A percentile compares a stretch with the other conserved stretches of the same genome.
These are phyloP conservation scores for Thyridium curvatum DNA, from an alignment of 2,329 filamentous ascomycete genomes.

Conservation along the genomic window DNA sequence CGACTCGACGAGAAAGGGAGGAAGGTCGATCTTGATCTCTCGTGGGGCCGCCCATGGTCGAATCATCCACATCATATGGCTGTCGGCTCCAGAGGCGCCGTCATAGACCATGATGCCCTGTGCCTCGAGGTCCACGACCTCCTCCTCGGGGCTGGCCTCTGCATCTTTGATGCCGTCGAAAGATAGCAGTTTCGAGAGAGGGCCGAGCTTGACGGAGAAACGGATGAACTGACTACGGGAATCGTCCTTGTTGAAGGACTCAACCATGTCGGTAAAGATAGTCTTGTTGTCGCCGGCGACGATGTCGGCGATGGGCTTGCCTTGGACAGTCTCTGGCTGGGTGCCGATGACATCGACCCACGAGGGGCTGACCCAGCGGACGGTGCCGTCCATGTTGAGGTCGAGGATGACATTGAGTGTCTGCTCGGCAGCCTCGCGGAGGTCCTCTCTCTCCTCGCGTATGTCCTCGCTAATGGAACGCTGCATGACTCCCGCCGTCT, in stretches of 20 bases:
- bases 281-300: constrained; percentile 71
- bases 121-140: constrained; percentile 76
- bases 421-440: constrained; percentile 92
- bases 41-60: constrained; percentile 81
- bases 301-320: constrained; percentile 72
- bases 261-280: constrained; percentile 76
- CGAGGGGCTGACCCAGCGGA: constrained; percentile 94
- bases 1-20: constrained; percentile 81
- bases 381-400: constrained; percentile 79
- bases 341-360: constrained; percentile 93
- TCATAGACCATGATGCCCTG: constrained; percentile 99
- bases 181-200: constrained; percentile 57
- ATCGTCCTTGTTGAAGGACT: constrained; percentile 88
- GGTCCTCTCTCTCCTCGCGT: constrained; percentile 84
- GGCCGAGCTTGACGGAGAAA: constrained; percentile 66
- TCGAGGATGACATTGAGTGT: constrained; percentile 96
- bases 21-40: constrained; percentile 94
- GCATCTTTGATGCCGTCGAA: constrained; percentile 32
- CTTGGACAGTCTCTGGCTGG: constrained; percentile 63
- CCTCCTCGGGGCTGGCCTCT: constrained; percentile 32
- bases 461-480: constrained; percentile 80
- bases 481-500: constrained; percentile 48
- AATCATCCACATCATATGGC: constrained; percentile 99
- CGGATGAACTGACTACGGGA: constrained; percentile 86
- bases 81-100: constrained; percentile 75